These are phyloP conservation scores for Diplodia sapinea DNA, from an alignment of 2,329 filamentous ascomycete species.

Conservation along the genomic window DNA sequence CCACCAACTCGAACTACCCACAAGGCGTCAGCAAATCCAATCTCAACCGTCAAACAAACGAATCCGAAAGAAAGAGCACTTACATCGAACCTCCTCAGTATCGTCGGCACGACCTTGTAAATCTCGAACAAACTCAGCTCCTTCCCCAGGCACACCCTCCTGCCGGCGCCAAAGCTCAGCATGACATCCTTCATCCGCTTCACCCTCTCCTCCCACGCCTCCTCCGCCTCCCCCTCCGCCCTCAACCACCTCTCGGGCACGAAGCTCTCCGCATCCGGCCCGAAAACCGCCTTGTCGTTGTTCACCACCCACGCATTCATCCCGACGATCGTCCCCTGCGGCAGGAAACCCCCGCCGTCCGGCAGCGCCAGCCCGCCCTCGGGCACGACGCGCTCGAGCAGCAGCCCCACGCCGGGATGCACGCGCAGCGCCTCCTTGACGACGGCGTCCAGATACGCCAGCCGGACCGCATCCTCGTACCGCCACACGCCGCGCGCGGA, in stretches of 20 bases:
- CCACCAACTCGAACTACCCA: conserved; percentile 44
- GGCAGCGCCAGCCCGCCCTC: conserved; percentile 42
- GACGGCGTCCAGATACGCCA: conserved; percentile 44
- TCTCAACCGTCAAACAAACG: background rate
- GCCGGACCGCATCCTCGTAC: conserved; percentile 40
- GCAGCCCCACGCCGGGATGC: conserved; percentile 44
- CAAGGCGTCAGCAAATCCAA: background rate
- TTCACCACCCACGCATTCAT: conserved; percentile 55
- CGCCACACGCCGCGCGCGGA: too few species aligned
- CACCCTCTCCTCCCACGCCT: conserved; percentile 36
- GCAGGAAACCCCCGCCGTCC: conserved; percentile 37
- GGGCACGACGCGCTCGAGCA: conserved; percentile 41
- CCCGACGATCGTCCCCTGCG: conserved; percentile 50
- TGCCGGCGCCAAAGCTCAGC: conserved; percentile 17
- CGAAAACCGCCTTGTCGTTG: conserved; percentile 49
- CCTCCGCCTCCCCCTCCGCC: conserved; percentile 19
- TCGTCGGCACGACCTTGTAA: conserved; percentile 59
- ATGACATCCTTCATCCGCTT: conserved; percentile 30
- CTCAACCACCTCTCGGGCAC: conserved; percentile 54
- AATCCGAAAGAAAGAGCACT: conserved; percentile 33
- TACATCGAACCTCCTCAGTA: conserved; percentile 54
- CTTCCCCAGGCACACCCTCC: conserved; percentile 18
- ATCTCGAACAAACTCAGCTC: conserved; percentile 27
- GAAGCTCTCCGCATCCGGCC: conserved; percentile 48
- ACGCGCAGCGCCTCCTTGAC: conserved; percentile 49